Evolutionary conservation across 768 basidiomycete species (phyloP).

Genomic region (Terana coerulea): DNA sequence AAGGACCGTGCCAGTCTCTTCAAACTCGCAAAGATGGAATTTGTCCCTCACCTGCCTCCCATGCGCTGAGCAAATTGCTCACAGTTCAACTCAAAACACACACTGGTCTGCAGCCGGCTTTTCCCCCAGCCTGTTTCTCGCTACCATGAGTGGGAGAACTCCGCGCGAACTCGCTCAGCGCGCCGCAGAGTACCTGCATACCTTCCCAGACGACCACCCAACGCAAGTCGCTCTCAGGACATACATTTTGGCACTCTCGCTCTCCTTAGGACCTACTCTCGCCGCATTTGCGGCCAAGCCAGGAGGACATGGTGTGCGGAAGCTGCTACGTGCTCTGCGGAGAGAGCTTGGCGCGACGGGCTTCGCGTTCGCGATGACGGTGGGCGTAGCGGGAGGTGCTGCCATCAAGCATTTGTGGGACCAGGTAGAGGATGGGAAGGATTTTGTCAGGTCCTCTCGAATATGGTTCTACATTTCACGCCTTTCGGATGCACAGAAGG

Average conservation of each 20-base stretch:
- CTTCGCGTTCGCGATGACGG: constrained; percentile 66
- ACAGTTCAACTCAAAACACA: too few relatives aligned
- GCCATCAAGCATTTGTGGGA: constrained; percentile 46
- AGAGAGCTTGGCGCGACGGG: constrained; percentile 59
- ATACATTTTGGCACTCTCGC: constrained; percentile 59
- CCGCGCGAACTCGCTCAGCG: constrained; percentile 11
- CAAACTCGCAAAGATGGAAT: too few relatives aligned
- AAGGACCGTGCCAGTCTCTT: too few relatives aligned
- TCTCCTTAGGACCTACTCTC: constrained; percentile 65
- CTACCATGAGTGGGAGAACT: too few relatives aligned
- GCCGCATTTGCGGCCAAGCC: constrained; percentile 43
- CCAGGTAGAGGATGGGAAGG: constrained; percentile 17
- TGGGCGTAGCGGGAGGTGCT: constrained; percentile 62
- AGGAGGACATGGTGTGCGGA: constrained; percentile 18
- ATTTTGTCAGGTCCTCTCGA: too few relatives aligned
- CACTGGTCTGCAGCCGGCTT: too few relatives aligned
- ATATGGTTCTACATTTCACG: too few relatives aligned
- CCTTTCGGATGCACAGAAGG: constrained; percentile 34
- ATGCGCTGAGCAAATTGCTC: too few relatives aligned
- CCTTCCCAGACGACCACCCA: constrained; percentile 39
- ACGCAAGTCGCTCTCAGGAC: constrained; percentile 60
- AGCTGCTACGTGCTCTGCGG: constrained; percentile 38
- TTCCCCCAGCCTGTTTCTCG: too few relatives aligned
- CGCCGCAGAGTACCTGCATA: constrained; percentile 19
- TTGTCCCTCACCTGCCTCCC: too few relatives aligned